Conservation (phyloP, 1,284 basidiomycete species). For the Ustilago bromivora region DNA sequence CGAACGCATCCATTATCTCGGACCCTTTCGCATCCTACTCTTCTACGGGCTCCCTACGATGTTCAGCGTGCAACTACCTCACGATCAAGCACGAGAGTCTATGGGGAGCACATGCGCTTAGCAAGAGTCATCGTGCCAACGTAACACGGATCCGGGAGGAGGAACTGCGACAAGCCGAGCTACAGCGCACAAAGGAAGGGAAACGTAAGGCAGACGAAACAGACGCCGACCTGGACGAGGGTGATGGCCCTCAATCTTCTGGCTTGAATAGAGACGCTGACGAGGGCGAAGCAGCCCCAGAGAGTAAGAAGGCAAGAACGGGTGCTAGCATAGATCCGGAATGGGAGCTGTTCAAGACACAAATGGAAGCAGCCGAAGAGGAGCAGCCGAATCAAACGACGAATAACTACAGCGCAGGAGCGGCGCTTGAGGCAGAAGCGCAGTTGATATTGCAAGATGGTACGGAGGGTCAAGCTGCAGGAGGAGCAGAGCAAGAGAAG, state of each 20-base stretch:
- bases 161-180: slow-evolving; percentile 27
- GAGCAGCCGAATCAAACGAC: not conserved
- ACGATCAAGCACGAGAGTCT: slow-evolving; percentile 60
- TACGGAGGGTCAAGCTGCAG: not conserved
- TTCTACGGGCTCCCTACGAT: slow-evolving; percentile 45
- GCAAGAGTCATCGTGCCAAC: slow-evolving; percentile 53
- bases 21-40: slow-evolving; percentile 58
- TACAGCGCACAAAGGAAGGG: slow-evolving; percentile 36
- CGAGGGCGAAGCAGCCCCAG: not conserved
- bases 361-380: slow-evolving; percentile 26
- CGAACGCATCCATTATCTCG: slow-evolving; percentile 18
- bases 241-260: not conserved
- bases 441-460: slow-evolving; percentile 34
- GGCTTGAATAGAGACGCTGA: not conserved
- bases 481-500: slow-evolving; percentile 23
- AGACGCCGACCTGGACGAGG: not conserved
- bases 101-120: slow-evolving; percentile 53
- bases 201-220: slow-evolving; percentile 45
- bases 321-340: slow-evolving; percentile 44
- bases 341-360: slow-evolving; percentile 60
- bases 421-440: slow-evolving; percentile 55
- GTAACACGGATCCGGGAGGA: slow-evolving; percentile 31
- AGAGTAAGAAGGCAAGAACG: slow-evolving; percentile 30
- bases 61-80: slow-evolving; percentile 54
- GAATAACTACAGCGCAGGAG: slow-evolving; percentile 17